phyloP scores from a whole-genome alignment of 2,329 filamentous ascomycete genomes.

The Geosmithia morbida region DNA sequence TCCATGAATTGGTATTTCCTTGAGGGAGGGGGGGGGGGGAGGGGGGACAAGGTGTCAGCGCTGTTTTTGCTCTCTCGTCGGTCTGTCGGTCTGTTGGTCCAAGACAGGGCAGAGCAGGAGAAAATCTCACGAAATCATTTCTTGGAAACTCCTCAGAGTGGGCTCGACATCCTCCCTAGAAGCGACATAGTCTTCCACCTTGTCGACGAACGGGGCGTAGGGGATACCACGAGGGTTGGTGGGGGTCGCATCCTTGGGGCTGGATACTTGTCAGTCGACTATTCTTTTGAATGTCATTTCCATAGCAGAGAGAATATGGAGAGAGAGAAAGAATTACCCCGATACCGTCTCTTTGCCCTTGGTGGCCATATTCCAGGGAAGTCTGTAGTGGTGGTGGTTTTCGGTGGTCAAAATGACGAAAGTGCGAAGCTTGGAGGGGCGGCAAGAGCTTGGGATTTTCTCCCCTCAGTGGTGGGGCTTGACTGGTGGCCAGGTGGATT shows the following conservation, averaged over 20 bases:
- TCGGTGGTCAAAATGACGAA: no score
- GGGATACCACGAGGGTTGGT: conserved; percentile 78
- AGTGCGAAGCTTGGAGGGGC: background rate
- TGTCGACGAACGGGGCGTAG: conserved; percentile 72
- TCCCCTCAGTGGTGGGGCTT: background rate
- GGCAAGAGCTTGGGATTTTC: background rate
- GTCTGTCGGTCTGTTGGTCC: conserved; percentile 1
- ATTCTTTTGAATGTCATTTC: no score
- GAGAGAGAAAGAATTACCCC: conserved; percentile 11
- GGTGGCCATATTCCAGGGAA: conserved; percentile 21
- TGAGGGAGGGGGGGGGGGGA: no score
- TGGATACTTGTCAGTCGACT: conserved; percentile 3
- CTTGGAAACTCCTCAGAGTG: conserved; percentile 72
- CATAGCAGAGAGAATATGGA: background rate
- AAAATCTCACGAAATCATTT: conserved; percentile 74
- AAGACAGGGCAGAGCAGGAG: background rate
- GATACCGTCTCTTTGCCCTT: conserved; percentile 21
- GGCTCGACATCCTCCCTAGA: conserved; percentile 66
- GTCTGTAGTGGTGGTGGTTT: background rate
- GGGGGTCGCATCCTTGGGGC: conserved; percentile 31
- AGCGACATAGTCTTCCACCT: conserved; percentile 76
- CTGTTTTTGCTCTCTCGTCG: background rate
- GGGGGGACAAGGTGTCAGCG: conserved; percentile 13
- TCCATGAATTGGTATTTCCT: conserved; percentile 99
- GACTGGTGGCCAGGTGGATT: background rate